A percentile compares a stretch with the other conserved stretches of the same genome.
phyloP scores from a whole-genome alignment of 176 grass and related monocot species.

The Thinopyrum elongatum region DNA sequence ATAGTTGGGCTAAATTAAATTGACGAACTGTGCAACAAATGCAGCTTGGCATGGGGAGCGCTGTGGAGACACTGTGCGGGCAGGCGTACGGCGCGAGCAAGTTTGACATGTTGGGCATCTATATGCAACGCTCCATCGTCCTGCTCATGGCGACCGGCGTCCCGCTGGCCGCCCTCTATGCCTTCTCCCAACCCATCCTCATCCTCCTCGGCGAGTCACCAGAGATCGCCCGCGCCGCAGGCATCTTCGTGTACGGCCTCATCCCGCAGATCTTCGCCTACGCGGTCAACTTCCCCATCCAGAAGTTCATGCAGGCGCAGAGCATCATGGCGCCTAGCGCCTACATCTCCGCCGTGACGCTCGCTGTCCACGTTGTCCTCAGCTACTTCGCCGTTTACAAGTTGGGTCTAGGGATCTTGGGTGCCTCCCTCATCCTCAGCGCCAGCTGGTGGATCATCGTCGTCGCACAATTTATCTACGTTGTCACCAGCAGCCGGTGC shows the following conservation, averaged over 20 bases:
- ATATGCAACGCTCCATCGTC: conserved; percentile 60
- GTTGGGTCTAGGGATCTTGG: conserved; percentile 40
- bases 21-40: neutral
- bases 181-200: conserved; percentile 49
- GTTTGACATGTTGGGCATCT: conserved; percentile 70
- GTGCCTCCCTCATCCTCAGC: conserved; percentile 58
- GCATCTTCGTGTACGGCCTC: conserved; percentile 68
- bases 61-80: conserved; percentile 74
- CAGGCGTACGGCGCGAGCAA: conserved; percentile 62
- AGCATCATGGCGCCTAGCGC: conserved; percentile 82
- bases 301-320: conserved; percentile 83
- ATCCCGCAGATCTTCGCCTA: conserved; percentile 91
- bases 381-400: conserved; percentile 45
- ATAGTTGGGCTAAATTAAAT: too few relatives aligned
- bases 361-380: conserved; percentile 24
- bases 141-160: conserved; percentile 46
- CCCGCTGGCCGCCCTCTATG: conserved; percentile 43
- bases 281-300: conserved; percentile 71
- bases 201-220: conserved; percentile 56
- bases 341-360: conserved; percentile 46
- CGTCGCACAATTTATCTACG: conserved; percentile 44
- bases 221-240: conserved; percentile 53
- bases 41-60: conserved; percentile 80
- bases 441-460: conserved; percentile 61
- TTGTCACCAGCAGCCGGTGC: conserved; percentile 36